Conservation (phyloP, 768 basidiomycete species). For the Podaxis carcinomalis region DNA sequence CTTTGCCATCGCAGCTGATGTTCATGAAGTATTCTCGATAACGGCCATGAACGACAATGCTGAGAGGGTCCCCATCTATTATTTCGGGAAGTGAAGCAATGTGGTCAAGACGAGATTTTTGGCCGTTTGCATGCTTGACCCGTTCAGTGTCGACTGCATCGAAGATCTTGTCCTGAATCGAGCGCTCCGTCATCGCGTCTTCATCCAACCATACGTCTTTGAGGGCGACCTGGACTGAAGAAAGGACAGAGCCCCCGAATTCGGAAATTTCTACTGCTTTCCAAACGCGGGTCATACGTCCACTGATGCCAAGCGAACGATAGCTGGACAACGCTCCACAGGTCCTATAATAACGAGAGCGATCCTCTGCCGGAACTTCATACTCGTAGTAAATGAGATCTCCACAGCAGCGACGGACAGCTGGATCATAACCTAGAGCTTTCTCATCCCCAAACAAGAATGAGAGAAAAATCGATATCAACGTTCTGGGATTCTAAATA, state of each 20-base stretch:
- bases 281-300: not conserved
- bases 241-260: not conserved
- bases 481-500: not conserved
- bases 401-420: not conserved
- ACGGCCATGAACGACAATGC: no score
- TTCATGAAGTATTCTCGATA: not conserved
- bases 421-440: not conserved
- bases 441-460: not conserved
- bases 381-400: not conserved
- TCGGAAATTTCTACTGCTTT: not conserved
- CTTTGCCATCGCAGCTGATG: not conserved
- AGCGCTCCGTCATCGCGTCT: conserved; percentile 7
- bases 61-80: no score
- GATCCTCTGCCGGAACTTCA: not conserved
- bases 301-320: not conserved
- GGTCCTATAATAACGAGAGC: not conserved
- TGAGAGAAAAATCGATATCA: not conserved
- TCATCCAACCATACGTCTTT: conserved; percentile 18
- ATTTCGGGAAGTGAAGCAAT: no score
- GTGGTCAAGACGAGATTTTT: not conserved
- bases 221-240: not conserved
- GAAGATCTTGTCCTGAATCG: conserved; percentile 14
- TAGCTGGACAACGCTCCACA: not conserved
- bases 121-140: not conserved
- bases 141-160: not conserved